A percentile compares a stretch with the other conserved stretches of the same genome.
phyloP scores from a whole-genome alignment of 2,329 filamentous ascomycete genomes.

The Volutella citrinella region DNA sequence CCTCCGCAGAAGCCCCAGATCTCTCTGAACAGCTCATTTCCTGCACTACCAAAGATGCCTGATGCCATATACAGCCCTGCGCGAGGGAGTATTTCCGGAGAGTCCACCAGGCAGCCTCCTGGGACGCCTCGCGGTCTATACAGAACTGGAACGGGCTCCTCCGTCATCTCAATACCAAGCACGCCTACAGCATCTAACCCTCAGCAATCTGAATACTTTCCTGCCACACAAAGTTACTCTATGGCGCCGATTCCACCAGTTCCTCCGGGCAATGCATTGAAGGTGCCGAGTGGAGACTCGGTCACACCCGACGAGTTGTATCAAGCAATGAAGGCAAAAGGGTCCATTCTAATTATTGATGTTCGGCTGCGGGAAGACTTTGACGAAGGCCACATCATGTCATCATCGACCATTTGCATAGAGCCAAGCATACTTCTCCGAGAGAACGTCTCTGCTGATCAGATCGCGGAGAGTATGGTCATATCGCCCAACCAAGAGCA shows the following conservation, averaged over 20 bases:
- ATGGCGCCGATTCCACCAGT: conserved; percentile 27
- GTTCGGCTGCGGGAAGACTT: conserved; percentile 77
- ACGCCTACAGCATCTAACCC: conserved; percentile 26
- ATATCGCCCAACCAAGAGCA: conserved; percentile 74
- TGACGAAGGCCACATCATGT: conserved; percentile 85
- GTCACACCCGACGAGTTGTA: conserved; percentile 71
- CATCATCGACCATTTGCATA: conserved; percentile 80
- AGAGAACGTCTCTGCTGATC: conserved; percentile 60
- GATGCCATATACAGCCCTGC: conserved; percentile 78
- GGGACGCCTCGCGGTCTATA: conserved; percentile 63
- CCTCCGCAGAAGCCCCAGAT: conserved; percentile 42
- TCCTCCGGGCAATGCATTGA: conserved; percentile 39
- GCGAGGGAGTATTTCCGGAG: conserved; percentile 64
- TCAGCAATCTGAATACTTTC: conserved; percentile 31
- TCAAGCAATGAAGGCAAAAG: conserved; percentile 58
- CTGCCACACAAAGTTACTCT: conserved; percentile 24
- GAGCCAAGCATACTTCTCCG: conserved; percentile 74
- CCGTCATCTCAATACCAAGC: conserved; percentile 37
- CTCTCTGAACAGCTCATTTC: conserved; percentile 49
- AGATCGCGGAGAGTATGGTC: conserved; percentile 66
- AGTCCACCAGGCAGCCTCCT: conserved; percentile 62
- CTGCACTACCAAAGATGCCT: conserved; percentile 65
- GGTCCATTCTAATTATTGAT: conserved; percentile 78
- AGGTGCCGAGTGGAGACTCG: conserved; percentile 51
- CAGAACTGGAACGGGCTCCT: conserved; percentile 57